A percentile compares a stretch with the other conserved stretches of the same genome.
These are phyloP conservation scores for Botrytis sinoallii DNA, from an alignment of 2,329 filamentous ascomycete species.

Conservation along the genomic window DNA sequence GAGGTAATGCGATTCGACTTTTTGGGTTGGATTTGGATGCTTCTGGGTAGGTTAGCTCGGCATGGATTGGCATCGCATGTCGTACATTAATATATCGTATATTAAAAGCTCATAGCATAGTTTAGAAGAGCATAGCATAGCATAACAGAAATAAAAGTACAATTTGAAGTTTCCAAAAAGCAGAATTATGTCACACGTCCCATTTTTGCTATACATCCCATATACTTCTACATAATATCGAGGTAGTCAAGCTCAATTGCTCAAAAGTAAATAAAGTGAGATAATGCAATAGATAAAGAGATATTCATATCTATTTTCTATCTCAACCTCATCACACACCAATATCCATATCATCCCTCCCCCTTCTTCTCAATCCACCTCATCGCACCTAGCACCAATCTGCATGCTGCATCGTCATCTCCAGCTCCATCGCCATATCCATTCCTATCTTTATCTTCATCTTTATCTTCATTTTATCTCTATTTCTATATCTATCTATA, in stretches of 20 bases:
- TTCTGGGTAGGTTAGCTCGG: background rate
- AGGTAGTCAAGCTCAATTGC: background rate
- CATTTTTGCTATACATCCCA: accelerated
- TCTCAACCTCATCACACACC: background rate
- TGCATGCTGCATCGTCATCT: too few relatives aligned
- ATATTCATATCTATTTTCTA: background rate
- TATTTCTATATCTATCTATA: background rate
- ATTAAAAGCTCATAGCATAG: background rate
- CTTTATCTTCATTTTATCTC: background rate
- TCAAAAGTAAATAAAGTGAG: background rate
- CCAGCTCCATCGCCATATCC: background rate
- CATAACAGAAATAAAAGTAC: background rate
- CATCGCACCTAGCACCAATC: background rate
- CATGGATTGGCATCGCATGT: background rate
- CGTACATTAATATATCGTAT: background rate
- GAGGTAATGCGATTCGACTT: constrained; percentile 56
- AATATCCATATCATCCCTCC: background rate
- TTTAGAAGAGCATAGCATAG: background rate
- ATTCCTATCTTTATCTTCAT: background rate
- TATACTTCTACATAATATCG: background rate
- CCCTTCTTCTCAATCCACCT: background rate
- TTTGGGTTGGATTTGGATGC: constrained; percentile 38
- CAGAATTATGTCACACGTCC: background rate
- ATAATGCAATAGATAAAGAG: background rate
- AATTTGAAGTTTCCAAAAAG: background rate